Conservation (phyloP, 1,139 yeast species). For the Yamadazyma epiphylla region DNA sequence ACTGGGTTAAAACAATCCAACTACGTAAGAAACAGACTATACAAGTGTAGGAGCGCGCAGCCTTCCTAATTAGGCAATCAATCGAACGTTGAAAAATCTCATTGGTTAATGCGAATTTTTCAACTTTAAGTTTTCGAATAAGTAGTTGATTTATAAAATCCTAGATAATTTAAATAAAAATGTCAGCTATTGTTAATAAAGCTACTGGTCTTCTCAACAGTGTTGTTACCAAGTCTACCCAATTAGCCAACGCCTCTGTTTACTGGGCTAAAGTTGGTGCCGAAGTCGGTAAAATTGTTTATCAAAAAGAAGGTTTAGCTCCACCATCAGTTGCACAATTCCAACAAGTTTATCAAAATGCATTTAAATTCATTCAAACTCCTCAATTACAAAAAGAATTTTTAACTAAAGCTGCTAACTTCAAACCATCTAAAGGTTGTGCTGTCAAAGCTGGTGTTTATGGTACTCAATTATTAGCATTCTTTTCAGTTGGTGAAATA, state of each 20-base stretch:
- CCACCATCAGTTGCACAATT: constrained; percentile 84
- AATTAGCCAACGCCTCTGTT: constrained; percentile 46
- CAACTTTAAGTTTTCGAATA: constrained; percentile 6
- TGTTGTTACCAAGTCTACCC: constrained; percentile 35
- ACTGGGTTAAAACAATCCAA: not conserved
- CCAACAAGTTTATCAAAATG: constrained; percentile 66
- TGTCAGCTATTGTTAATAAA: constrained; percentile 49
- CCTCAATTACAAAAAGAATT: constrained; percentile 47
- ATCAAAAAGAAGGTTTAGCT: constrained; percentile 86
- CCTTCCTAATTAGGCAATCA: constrained; percentile 21
- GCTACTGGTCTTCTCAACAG: constrained; percentile 42
- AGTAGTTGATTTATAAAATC: too few species aligned
- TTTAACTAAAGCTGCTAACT: constrained; percentile 36
- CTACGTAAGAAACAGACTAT: not conserved
- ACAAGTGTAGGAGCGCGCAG: not conserved
- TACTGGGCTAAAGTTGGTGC: constrained; percentile 91
- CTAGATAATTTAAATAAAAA: too few species aligned
- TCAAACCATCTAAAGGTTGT: constrained; percentile 54
- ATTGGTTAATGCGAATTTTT: constrained; percentile 1
- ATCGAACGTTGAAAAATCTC: not conserved
- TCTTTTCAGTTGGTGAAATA: constrained; percentile 93
- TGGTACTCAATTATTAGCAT: constrained; percentile 82
- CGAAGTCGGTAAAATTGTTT: constrained; percentile 86
- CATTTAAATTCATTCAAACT: constrained; percentile 34
- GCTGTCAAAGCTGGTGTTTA: constrained; percentile 69